Evolutionary conservation across 352 stramenopile species (phyloP).

Genomic region (Phytophthora quininea): DNA sequence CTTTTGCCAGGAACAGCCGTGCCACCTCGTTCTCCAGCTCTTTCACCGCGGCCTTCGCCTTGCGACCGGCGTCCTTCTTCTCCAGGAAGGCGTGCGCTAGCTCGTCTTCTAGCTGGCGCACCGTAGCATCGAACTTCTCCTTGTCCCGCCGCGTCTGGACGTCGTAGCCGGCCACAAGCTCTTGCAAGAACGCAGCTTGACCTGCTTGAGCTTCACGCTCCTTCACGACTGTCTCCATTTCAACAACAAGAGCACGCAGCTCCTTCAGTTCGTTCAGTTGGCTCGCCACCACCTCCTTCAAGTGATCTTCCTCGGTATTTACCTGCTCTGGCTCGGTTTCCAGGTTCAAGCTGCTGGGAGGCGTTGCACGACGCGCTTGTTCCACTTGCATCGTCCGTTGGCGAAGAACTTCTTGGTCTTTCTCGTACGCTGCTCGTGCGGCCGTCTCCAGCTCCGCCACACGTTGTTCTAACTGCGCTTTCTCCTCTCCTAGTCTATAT

Average conservation of each 20-base stretch:
- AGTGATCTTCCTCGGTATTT: slow-evolving; percentile 25
- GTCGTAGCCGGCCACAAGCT: slow-evolving; percentile 32
- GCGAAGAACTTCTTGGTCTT: slow-evolving; percentile 38
- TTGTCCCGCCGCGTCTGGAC: slow-evolving; percentile 32
- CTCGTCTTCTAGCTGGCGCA: slow-evolving; percentile 61
- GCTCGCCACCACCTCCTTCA: slow-evolving; percentile 32
- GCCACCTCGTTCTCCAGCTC: slow-evolving; percentile 63
- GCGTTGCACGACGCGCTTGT: slow-evolving; percentile 23
- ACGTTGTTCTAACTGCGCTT: slow-evolving; percentile 16
- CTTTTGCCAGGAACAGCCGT: slow-evolving; percentile 58
- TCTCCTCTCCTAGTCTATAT: slow-evolving; percentile 22
- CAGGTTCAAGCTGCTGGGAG: slow-evolving; percentile 3
- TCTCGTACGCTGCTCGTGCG: slow-evolving; percentile 29
- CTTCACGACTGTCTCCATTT: slow-evolving; percentile 42
- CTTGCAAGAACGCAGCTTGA: slow-evolving; percentile 35
- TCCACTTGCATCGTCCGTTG: slow-evolving; percentile 39
- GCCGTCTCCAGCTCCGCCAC: slow-evolving; percentile 37
- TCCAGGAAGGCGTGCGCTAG: slow-evolving; percentile 58
- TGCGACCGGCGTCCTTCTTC: slow-evolving; percentile 52
- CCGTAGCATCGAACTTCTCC: slow-evolving; percentile 42
- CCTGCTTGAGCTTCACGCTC: slow-evolving; percentile 35
- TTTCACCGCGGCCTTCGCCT: slow-evolving; percentile 61
- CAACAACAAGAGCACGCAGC: slow-evolving; percentile 37
- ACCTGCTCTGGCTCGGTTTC: slow-evolving; percentile 7
- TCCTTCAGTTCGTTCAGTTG: slow-evolving; percentile 44